Conservation (phyloP, 805 yeast genomes). For the Saccharomycopsis fodiens region DNA sequence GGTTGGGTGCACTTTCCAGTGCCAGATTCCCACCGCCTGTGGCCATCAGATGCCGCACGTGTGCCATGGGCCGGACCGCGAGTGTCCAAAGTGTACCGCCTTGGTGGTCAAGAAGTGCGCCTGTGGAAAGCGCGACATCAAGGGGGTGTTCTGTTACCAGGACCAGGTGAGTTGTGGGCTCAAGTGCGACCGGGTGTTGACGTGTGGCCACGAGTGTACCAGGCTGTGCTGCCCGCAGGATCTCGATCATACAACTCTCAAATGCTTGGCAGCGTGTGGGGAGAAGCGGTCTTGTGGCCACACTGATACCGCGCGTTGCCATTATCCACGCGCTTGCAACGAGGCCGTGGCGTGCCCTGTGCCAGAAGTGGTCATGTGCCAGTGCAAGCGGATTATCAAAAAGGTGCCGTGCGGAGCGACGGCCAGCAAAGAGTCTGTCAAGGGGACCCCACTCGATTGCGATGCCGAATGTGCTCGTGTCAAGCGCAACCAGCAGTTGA, state of each 20-base stretch:
- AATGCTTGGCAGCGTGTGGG: constrained; percentile 56
- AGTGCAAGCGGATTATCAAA: constrained; percentile 51
- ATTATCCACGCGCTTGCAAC: constrained; percentile 45
- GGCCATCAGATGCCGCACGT: constrained; percentile 71
- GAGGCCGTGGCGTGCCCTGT: constrained; percentile 47
- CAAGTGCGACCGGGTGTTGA: constrained; percentile 45
- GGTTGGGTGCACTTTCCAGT: constrained; percentile 55
- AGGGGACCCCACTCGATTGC: constrained; percentile 41
- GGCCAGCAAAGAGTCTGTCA: constrained; percentile 22
- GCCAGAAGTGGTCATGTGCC: constrained; percentile 44
- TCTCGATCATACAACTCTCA: constrained; percentile 46
- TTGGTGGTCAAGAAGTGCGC: constrained; percentile 49
- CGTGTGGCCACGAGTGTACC: constrained; percentile 41
- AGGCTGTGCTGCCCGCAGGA: constrained; percentile 46
- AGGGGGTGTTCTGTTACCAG: constrained; percentile 65
- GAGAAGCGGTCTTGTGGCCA: constrained; percentile 60
- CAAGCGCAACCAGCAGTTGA: constrained; percentile 52
- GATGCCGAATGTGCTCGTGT: constrained; percentile 60
- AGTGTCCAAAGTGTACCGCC: constrained; percentile 74
- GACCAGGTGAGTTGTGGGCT: constrained; percentile 61
- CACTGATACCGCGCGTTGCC: constrained; percentile 56
- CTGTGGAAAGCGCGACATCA: constrained; percentile 50
- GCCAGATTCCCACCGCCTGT: constrained; percentile 49
- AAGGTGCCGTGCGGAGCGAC: constrained; percentile 49
- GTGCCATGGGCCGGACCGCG: constrained; percentile 54